Percentiles rank a stretch among this genome's conserved stretches.
phyloP scores from a whole-genome alignment of 176 grass and related monocot species.

The Juncus effusus region DNA sequence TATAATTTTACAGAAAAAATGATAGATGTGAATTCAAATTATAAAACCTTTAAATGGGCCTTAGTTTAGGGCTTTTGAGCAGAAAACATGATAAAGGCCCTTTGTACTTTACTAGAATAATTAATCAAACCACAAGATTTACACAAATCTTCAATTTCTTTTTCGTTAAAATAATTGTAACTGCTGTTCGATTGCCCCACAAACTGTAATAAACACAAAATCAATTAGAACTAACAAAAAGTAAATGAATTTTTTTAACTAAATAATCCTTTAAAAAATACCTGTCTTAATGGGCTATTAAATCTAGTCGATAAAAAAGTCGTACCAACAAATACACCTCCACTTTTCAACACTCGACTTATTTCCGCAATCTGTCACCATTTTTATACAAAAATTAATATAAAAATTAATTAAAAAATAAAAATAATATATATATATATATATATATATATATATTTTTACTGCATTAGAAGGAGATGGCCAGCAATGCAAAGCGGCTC shows the following conservation, averaged over 20 bases:
- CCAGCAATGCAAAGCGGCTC: constrained; percentile 96
- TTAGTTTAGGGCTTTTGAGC: constrained; percentile 59
- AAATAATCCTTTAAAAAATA: neutral
- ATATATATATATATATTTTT: neutral
- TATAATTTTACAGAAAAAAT: neutral
- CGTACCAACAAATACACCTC: constrained; percentile 83
- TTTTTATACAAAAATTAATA: constrained; percentile 12
- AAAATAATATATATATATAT: neutral
- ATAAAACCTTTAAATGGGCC: constrained; percentile 6
- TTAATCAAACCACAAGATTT: constrained; percentile 80
- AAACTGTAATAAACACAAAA: constrained; percentile 43
- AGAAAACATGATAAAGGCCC: constrained; percentile 95
- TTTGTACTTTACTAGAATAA: constrained; percentile 64
- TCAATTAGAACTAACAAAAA: neutral
- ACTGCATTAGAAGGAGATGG: constrained; percentile 95
- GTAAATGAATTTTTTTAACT: neutral
- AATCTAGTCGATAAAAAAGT: constrained; percentile 64
- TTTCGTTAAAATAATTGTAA: constrained; percentile 83
- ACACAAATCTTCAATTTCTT: constrained; percentile 84
- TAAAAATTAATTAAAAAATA: constrained; percentile 8
- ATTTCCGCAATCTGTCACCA: constrained; percentile 78
- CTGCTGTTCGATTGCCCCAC: constrained; percentile 59
- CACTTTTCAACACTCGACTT: constrained; percentile 76
- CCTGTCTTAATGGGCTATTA: constrained; percentile 82
- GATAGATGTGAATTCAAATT: neutral